A percentile compares a stretch with the other conserved stretches of the same genome.
Conservation (phyloP, 352 stramenopile species). For the Pythium rhizo-oryzae region DNA sequence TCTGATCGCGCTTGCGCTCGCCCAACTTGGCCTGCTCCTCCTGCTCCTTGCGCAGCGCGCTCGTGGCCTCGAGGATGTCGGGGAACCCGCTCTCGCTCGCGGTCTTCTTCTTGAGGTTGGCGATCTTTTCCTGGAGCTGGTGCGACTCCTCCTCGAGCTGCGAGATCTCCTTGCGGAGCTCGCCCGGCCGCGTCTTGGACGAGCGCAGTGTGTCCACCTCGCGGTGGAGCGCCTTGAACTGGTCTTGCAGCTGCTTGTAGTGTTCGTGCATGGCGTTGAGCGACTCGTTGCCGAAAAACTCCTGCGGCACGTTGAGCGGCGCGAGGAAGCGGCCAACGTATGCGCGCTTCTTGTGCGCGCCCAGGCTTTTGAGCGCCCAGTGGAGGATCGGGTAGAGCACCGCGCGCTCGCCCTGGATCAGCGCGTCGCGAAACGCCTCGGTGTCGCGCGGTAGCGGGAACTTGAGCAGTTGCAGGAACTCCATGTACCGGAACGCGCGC, state of each 20-base stretch:
- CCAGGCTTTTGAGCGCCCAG: conserved; percentile 90
- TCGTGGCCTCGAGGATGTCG: conserved; percentile 91
- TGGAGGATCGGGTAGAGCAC: conserved; percentile 93
- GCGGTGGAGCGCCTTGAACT: conserved; percentile 93
- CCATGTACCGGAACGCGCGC: conserved; percentile 80
- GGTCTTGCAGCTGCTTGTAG: conserved; percentile 93
- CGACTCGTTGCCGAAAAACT: conserved; percentile 91
- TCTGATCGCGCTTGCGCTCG: conserved; percentile 90
- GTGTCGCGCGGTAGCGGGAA: conserved; percentile 83
- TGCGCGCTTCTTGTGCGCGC: conserved; percentile 90
- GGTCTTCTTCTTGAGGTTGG: conserved; percentile 88
- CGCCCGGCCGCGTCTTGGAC: conserved; percentile 76
- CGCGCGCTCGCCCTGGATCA: conserved; percentile 82
- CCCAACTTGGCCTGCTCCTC: conserved; percentile 93
- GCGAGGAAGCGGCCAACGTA: conserved; percentile 94
- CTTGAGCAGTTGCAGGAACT: conserved; percentile 95
- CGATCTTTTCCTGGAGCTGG: conserved; percentile 92
- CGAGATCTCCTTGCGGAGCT: conserved; percentile 90
- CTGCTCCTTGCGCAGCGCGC: conserved; percentile 91
- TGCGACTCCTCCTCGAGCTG: conserved; percentile 92
- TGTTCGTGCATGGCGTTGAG: conserved; percentile 86
- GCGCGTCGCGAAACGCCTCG: conserved; percentile 73
- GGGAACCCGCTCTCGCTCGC: conserved; percentile 81
- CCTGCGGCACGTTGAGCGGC: conserved; percentile 91
- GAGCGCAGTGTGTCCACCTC: conserved; percentile 82